These are phyloP conservation scores for Heterobasidion irregulare DNA, from an alignment of 1,284 basidiomycete species.

Conservation along the genomic window DNA sequence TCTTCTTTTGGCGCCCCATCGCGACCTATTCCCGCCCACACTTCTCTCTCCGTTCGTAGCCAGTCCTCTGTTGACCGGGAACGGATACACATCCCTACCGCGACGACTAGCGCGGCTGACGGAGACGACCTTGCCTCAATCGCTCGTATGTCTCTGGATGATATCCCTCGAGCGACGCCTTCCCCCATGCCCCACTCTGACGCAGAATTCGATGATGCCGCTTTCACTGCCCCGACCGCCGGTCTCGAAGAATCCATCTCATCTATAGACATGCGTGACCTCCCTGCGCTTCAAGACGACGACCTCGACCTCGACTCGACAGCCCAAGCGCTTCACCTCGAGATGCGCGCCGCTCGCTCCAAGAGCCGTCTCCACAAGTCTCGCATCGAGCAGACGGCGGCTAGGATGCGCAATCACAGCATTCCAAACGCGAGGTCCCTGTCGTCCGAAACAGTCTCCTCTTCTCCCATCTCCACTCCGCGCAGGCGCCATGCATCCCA, in stretches of 20 bases:
- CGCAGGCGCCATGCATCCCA: too few species aligned
- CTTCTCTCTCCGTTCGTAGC: constrained; percentile 5
- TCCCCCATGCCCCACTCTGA: constrained; percentile 6
- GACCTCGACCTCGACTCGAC: constrained; percentile 12
- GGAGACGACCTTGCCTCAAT: constrained; percentile 11
- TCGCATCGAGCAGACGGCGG: background rate
- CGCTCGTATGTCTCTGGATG: constrained; percentile 19
- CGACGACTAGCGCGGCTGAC: constrained; percentile 4
- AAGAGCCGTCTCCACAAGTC: constrained; percentile 22
- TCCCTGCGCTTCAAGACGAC: constrained; percentile 28
- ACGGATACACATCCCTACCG: constrained; percentile 5
- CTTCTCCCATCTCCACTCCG: background rate
- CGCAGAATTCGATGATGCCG: background rate
- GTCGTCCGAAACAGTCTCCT: background rate
- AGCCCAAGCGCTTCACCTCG: constrained; percentile 21
- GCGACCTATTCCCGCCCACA: constrained; percentile 8
- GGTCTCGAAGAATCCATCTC: constrained; percentile 20
- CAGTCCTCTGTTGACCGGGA: background rate
- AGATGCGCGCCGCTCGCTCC: constrained; percentile 24
- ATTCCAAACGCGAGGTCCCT: background rate
- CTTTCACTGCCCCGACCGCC: background rate
- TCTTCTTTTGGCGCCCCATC: constrained; percentile 19
- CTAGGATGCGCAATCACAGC: background rate
- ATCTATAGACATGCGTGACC: constrained; percentile 34
- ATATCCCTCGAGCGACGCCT: constrained; percentile 16